These are phyloP conservation scores for Iodosphaeria phyllophila DNA, from an alignment of 2,329 filamentous ascomycete genomes.

Conservation along the genomic window DNA sequence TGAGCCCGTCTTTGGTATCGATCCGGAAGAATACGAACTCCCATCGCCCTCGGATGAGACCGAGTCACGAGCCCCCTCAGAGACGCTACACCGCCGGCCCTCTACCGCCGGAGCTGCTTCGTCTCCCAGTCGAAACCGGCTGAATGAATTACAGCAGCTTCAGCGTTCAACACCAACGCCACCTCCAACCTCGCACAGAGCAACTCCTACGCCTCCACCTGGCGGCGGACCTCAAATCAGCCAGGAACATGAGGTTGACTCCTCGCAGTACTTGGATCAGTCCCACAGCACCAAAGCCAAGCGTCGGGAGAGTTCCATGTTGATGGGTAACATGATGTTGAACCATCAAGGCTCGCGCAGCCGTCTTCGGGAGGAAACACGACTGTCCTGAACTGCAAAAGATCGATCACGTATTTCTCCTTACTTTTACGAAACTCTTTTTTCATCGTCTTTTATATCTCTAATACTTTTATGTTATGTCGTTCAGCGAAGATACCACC, in stretches of 20 bases:
- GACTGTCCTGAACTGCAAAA: constrained; percentile 13
- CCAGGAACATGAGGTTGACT: constrained; percentile 14
- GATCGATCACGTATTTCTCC: not conserved
- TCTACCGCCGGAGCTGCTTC: constrained; percentile 27
- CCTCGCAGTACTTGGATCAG: constrained; percentile 19
- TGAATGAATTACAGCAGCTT: constrained; percentile 23
- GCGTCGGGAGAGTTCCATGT: constrained; percentile 42
- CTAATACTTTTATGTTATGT: constrained; percentile 1
- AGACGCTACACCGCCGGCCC: constrained; percentile 22
- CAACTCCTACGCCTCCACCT: constrained; percentile 11
- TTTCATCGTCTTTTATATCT: not conserved
- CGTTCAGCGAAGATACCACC: constrained; percentile 1
- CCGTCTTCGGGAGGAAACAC: constrained; percentile 34
- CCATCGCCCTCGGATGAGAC: constrained; percentile 23
- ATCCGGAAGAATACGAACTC: constrained; percentile 44
- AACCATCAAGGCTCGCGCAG: constrained; percentile 32
- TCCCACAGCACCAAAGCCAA: constrained; percentile 22
- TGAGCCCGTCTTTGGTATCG: constrained; percentile 61
- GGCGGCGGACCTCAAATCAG: constrained; percentile 10
- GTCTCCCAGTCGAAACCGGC: constrained; percentile 31
- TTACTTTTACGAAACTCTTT: too few species aligned
- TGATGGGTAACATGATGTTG: constrained; percentile 28
- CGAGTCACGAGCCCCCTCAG: constrained; percentile 11
- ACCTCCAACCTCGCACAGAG: constrained; percentile 13
- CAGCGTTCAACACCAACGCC: constrained; percentile 30